These are phyloP conservation scores for Penicillium sp. DNA, from an alignment of 2,329 filamentous ascomycete genomes.

Conservation along the genomic window DNA sequence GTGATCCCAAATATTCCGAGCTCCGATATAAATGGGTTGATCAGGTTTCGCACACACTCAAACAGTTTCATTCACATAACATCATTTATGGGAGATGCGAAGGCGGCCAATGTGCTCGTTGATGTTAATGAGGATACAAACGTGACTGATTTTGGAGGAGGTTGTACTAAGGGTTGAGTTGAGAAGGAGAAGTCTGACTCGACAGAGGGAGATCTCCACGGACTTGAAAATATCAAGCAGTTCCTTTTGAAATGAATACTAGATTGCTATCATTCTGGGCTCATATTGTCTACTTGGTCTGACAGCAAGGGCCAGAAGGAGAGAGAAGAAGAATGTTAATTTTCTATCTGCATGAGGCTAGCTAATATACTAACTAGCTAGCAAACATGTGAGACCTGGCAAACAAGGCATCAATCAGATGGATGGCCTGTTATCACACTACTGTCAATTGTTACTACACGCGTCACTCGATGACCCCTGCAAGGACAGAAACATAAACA, in stretches of 20 bases:
- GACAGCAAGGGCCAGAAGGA: no score
- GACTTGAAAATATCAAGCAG: slow-evolving; percentile 12
- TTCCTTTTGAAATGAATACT: slow-evolving; percentile 4
- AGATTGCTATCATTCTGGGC: background rate
- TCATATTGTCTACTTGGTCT: background rate
- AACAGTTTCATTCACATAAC: background rate
- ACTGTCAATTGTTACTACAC: no score
- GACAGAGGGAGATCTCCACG: slow-evolving; percentile 24
- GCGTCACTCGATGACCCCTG: no score
- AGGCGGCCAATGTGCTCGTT: slow-evolving; percentile 29
- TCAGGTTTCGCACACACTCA: slow-evolving; percentile 8
- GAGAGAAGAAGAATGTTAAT: no score
- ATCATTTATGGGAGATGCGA: slow-evolving; percentile 32
- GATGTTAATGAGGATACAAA: slow-evolving; percentile 22
- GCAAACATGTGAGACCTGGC: no score
- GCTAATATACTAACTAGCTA: no score
- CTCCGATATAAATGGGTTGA: slow-evolving; percentile 9
- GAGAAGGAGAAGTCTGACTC: slow-evolving; percentile 21
- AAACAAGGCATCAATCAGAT: no score
- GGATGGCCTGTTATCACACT: no score
- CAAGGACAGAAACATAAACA: background rate
- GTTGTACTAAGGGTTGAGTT: slow-evolving; percentile 27
- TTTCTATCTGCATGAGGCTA: no score
- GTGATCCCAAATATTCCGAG: slow-evolving; percentile 6
- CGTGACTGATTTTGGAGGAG: slow-evolving; percentile 31